Evolutionary conservation across 768 basidiomycete species (phyloP).

Genomic region (Cystofilobasidium macerans): DNA sequence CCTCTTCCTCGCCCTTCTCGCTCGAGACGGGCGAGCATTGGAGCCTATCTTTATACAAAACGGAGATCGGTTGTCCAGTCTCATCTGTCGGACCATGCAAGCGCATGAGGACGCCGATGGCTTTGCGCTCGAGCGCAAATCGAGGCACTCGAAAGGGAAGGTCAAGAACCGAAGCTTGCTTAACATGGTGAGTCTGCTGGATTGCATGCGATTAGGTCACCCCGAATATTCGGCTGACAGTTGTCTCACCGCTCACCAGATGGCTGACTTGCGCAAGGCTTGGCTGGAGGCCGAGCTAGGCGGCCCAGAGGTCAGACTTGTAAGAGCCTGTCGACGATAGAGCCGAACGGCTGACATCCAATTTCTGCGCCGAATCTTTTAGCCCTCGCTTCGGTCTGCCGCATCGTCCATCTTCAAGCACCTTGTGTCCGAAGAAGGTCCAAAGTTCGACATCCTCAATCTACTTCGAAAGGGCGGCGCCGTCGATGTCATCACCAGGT

Average conservation of each 20-base stretch:
- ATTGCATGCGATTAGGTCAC: background rate
- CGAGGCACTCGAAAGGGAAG: background rate
- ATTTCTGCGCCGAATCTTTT: background rate
- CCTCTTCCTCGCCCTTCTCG: slow-evolving; percentile 20
- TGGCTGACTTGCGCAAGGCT: background rate
- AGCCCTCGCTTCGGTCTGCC: slow-evolving; percentile 3
- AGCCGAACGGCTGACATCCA: too few species aligned
- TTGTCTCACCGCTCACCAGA: background rate
- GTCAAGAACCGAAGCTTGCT: background rate
- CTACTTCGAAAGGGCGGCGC: slow-evolving; percentile 2
- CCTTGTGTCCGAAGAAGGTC: background rate
- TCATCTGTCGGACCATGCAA: background rate
- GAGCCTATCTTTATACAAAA: slow-evolving; percentile 10
- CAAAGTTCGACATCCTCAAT: background rate
- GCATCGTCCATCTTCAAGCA: slow-evolving; percentile 6
- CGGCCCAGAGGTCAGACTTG: background rate
- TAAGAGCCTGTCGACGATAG: too few species aligned
- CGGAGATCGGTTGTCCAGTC: slow-evolving; percentile 7
- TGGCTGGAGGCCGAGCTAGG: background rate
- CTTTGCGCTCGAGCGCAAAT: slow-evolving; percentile 1
- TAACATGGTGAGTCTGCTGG: slow-evolving; percentile 2
- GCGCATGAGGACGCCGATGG: slow-evolving; percentile 4
- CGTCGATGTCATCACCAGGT: too few species aligned
- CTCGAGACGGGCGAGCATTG: slow-evolving; percentile 5
- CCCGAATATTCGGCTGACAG: background rate